These are phyloP conservation scores for Phytopythium vexans DNA, from an alignment of 352 stramenopile species.

Conservation along the genomic window DNA sequence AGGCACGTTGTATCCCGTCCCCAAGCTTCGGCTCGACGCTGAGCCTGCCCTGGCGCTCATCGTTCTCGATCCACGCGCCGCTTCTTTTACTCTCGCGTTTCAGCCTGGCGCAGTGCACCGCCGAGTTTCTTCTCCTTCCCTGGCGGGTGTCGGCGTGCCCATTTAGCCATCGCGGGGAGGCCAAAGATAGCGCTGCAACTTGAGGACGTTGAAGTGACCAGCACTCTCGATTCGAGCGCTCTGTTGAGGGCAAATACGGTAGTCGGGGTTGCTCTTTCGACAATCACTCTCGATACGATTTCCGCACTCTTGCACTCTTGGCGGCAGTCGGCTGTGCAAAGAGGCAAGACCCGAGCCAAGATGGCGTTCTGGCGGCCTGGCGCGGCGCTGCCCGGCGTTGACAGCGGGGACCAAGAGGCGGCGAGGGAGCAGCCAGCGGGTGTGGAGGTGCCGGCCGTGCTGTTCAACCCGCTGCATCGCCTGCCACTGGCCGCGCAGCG, in stretches of 20 bases:
- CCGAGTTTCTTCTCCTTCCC: not conserved
- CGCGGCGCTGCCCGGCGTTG: constrained; percentile 23
- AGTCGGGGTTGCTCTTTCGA: too few species aligned
- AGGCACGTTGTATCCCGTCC: not conserved
- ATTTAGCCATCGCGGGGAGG: not conserved
- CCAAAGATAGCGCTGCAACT: constrained; percentile 1
- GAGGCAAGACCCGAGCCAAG: not conserved
- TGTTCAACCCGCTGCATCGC: constrained; percentile 62
- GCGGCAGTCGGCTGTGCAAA: not conserved
- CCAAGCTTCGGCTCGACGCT: constrained; percentile 22
- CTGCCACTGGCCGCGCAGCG: constrained; percentile 57
- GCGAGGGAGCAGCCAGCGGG: constrained; percentile 28
- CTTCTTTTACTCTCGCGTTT: too few species aligned
- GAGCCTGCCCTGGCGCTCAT: constrained; percentile 28
- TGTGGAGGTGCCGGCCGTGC: constrained; percentile 35
- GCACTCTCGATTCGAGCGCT: too few species aligned
- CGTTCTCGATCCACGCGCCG: constrained; percentile 4
- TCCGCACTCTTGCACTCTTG: too few species aligned
- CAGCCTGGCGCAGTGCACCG: not conserved
- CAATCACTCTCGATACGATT: too few species aligned
- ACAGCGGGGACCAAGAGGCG: constrained; percentile 22
- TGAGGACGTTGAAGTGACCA: constrained; percentile 1
- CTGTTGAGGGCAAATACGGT: too few species aligned
- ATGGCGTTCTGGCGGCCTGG: constrained; percentile 78
- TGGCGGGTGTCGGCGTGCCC: too few species aligned